A percentile compares a stretch with the other conserved stretches of the same genome.
These are phyloP conservation scores for Trichoderma parareesei DNA, from an alignment of 495 filamentous ascomycete genomes.

Conservation along the genomic window DNA sequence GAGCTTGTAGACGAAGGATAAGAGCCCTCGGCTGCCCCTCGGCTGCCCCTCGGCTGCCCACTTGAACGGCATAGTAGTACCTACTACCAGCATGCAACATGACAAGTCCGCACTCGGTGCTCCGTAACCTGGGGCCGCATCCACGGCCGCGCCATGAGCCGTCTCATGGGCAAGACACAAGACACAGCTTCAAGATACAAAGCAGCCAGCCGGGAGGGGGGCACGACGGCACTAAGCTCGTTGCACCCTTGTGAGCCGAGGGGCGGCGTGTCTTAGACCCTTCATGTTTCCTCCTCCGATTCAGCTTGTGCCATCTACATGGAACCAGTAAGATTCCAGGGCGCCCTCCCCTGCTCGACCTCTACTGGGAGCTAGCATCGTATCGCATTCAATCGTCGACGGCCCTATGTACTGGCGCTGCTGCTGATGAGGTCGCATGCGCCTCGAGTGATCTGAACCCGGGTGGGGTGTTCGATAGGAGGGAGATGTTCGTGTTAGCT, in stretches of 20 bases:
- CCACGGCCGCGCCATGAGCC: background rate
- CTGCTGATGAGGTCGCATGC: background rate
- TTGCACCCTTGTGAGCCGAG: conserved; percentile 9
- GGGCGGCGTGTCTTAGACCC: conserved; percentile 9
- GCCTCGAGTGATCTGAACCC: background rate
- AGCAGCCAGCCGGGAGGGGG: background rate
- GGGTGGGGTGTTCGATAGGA: background rate
- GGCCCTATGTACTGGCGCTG: background rate
- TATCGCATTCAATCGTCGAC: background rate
- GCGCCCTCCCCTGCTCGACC: background rate
- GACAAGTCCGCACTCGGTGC: background rate
- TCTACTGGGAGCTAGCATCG: background rate
- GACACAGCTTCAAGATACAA: background rate
- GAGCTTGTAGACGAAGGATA: no score
- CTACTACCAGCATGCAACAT: background rate
- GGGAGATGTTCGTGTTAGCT: background rate
- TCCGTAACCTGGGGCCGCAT: background rate
- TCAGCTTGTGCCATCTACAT: background rate
- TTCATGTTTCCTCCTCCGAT: background rate
- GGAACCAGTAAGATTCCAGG: conserved; percentile 5
- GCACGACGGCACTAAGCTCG: background rate
- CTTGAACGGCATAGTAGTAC: background rate
- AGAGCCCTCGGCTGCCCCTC: background rate
- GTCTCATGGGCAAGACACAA: background rate
- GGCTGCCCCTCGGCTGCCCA: background rate